Evolutionary conservation across 1,284 basidiomycete genomes (phyloP).

Genomic region (Paramarasmius palmivorus): DNA sequence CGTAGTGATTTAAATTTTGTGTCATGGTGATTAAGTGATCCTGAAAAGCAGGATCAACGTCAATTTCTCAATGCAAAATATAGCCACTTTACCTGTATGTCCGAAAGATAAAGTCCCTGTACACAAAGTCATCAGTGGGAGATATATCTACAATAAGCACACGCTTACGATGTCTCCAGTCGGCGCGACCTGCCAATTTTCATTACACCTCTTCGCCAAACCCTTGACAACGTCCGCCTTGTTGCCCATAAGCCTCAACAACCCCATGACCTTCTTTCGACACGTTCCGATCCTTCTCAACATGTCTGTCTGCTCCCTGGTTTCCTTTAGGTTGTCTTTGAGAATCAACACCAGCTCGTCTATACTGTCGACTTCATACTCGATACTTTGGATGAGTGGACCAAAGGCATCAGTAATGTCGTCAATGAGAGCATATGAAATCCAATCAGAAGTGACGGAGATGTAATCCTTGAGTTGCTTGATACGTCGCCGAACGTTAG

Average conservation of each 20-base stretch:
- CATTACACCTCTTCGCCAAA: conserved; percentile 96
- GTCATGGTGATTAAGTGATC: conserved; percentile 99
- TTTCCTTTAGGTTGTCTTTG: conserved; percentile 74
- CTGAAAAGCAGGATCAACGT: conserved; percentile 31
- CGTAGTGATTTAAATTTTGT: conserved; percentile 98
- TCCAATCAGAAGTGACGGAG: conserved; percentile 99
- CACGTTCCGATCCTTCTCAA: conserved; percentile 90
- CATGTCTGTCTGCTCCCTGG: conserved; percentile 65
- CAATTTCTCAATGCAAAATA: conserved; percentile 1
- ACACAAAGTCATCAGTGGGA: conserved; percentile 8
- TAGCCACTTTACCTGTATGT: conserved; percentile 65
- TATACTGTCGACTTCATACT: conserved; percentile 99
- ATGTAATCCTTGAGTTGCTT: conserved; percentile 99
- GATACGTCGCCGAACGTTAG: conserved; percentile 96
- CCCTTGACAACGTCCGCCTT: conserved; percentile 99
- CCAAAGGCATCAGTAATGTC: conserved; percentile 99
- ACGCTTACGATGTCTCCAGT: conserved; percentile 90
- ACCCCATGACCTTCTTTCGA: conserved; percentile 99
- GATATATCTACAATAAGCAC: conserved; percentile 2
- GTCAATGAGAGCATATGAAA: conserved; percentile 98
- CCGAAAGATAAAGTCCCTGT: conserved; percentile 90
- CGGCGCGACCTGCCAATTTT: conserved; percentile 98
- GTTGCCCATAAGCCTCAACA: conserved; percentile 95
- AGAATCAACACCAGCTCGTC: conserved; percentile 97
- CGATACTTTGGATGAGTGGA: conserved; percentile 96